A percentile compares a stretch with the other conserved stretches of the same genome.
These are phyloP conservation scores for Graphiopsis chlorocephala DNA, from an alignment of 2,329 filamentous ascomycete species.

Conservation along the genomic window DNA sequence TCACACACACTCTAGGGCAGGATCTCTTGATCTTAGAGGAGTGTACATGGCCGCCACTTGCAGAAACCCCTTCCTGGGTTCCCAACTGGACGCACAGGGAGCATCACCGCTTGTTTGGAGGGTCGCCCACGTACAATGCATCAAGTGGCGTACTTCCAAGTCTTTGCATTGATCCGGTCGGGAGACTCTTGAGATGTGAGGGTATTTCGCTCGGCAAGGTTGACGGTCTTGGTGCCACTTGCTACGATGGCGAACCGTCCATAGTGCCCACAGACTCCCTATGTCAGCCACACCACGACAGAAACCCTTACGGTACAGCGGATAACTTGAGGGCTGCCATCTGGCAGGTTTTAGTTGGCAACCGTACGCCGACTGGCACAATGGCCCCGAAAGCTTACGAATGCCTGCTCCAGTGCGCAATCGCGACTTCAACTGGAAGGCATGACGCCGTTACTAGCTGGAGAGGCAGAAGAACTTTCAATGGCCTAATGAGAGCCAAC, in stretches of 20 bases:
- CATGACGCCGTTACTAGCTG: no score
- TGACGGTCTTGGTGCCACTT: neutral
- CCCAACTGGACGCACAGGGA: neutral
- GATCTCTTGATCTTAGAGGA: neutral
- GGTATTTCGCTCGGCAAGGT: neutral
- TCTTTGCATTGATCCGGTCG: neutral
- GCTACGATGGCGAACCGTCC: neutral
- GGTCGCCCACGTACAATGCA: neutral
- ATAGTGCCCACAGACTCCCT: neutral
- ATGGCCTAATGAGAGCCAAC: no score
- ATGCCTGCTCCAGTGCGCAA: no score
- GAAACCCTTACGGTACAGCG: neutral
- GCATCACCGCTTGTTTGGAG: neutral
- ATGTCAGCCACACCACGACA: neutral
- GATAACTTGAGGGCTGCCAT: neutral
- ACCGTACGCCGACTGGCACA: neutral
- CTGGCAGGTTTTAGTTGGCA: neutral
- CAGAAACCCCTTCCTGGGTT: neutral
- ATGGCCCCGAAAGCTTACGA: no score
- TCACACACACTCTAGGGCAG: no score
- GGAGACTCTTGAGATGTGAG: neutral
- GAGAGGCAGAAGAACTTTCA: no score
- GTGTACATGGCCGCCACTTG: neutral
- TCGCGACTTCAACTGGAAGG: no score
- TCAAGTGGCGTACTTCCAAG: neutral